These are phyloP conservation scores for Myochromella boudieri DNA, from an alignment of 768 basidiomycete genomes.

Conservation along the genomic window DNA sequence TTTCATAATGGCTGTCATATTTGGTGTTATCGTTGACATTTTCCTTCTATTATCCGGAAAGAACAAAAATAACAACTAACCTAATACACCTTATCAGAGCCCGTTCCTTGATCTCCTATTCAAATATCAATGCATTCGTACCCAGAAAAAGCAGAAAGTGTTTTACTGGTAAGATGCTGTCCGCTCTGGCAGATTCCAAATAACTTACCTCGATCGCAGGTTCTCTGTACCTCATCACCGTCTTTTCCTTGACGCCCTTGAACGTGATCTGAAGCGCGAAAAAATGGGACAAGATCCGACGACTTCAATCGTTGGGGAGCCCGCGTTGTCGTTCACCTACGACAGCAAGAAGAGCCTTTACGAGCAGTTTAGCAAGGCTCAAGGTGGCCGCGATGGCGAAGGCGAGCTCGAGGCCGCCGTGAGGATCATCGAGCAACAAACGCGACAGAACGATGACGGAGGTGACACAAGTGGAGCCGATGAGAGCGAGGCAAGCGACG, in stretches of 20 bases:
- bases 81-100: constrained; percentile 55
- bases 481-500: constrained; percentile 25
- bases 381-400: constrained; percentile 40
- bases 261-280: constrained; percentile 94
- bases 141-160: constrained; percentile 99
- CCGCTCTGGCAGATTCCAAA: neutral
- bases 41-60: too few relatives aligned
- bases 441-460: constrained; percentile 4
- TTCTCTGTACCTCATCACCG: constrained; percentile 97
- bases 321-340: constrained; percentile 85
- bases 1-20: neutral
- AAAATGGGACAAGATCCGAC: constrained; percentile 89
- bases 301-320: constrained; percentile 70
- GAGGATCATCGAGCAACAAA: constrained; percentile 29
- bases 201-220: constrained; percentile 41
- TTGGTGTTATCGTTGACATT: neutral
- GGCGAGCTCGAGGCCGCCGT: constrained; percentile 38
- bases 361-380: constrained; percentile 74
- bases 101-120: constrained; percentile 92
- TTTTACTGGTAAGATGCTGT: constrained; percentile 82
- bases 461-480: neutral
- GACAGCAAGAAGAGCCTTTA: constrained; percentile 83
- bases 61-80: too few relatives aligned
- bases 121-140: constrained; percentile 95
- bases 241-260: constrained; percentile 94